These are phyloP conservation scores for Monosporozyma aquatica DNA, from an alignment of 805 yeast genomes.

Conservation along the genomic window DNA sequence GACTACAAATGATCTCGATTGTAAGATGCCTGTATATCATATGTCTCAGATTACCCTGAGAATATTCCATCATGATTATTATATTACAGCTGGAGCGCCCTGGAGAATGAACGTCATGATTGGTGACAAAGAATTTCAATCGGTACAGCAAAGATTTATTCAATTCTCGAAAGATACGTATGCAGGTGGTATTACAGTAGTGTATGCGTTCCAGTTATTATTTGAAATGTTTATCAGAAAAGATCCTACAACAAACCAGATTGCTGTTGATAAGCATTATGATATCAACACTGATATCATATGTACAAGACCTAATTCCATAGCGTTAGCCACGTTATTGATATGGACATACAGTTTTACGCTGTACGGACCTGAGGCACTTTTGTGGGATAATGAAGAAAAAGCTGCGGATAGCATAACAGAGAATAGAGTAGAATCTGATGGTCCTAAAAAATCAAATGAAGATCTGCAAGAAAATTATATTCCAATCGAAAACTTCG, in stretches of 20 bases:
- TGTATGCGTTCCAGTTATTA: constrained; percentile 53
- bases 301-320: constrained; percentile 31
- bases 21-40: constrained; percentile 62
- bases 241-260: constrained; percentile 26
- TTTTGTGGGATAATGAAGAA: constrained; percentile 20
- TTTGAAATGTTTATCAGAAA: constrained; percentile 51
- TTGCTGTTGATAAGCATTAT: constrained; percentile 29
- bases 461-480: constrained; percentile 11
- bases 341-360: constrained; percentile 47
- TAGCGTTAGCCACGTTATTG: constrained; percentile 28
- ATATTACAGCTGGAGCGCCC: constrained; percentile 75
- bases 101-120: constrained; percentile 65
- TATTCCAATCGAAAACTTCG: constrained; percentile 40
- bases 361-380: constrained; percentile 39
- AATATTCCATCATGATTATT: constrained; percentile 68
- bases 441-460: constrained; percentile 1
- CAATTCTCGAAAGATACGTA: constrained; percentile 27
- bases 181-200: constrained; percentile 44
- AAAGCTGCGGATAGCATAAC: not conserved
- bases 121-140: constrained; percentile 40
- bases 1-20: constrained; percentile 18
- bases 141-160: constrained; percentile 39
- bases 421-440: not conserved
- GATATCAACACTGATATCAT: constrained; percentile 45
- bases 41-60: constrained; percentile 64